These are phyloP conservation scores for Bocquillonia castaneifolia DNA, from an alignment of 441 rosid genomes.

Conservation along the genomic window DNA sequence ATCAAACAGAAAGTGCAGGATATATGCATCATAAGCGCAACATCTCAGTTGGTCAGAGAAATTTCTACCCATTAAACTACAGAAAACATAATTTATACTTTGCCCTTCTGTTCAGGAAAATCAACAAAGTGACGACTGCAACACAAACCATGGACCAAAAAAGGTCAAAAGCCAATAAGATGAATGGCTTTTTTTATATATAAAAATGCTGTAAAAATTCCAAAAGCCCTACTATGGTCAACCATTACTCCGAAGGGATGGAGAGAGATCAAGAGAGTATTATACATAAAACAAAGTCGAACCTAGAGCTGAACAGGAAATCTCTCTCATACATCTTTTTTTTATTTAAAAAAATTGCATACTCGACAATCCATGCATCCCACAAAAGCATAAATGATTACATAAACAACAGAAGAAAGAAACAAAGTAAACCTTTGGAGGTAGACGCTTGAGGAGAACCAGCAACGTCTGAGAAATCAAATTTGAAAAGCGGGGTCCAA, in stretches of 20 bases:
- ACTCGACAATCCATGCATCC: neutral
- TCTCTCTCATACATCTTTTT: neutral
- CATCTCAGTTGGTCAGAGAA: neutral
- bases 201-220: neutral
- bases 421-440: slow-evolving; percentile 62
- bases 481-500: slow-evolving; percentile 96
- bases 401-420: slow-evolving; percentile 6
- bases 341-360: neutral
- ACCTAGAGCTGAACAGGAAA: neutral
- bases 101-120: neutral
- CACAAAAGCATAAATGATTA: neutral
- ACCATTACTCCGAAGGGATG: neutral
- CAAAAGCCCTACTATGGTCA: neutral
- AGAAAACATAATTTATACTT: neutral
- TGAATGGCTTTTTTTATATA: neutral
- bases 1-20: neutral
- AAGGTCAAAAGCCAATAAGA: neutral
- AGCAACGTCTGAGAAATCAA: slow-evolving; percentile 80
- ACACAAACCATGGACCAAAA: neutral
- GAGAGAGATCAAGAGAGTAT: neutral
- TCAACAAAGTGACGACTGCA: too few species aligned
- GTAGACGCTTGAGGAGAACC: slow-evolving; percentile 85
- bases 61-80: neutral
- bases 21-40: neutral
- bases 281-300: neutral